phyloP scores from a whole-genome alignment of 2,329 filamentous ascomycete species.

The Fusarium agapanthi region DNA sequence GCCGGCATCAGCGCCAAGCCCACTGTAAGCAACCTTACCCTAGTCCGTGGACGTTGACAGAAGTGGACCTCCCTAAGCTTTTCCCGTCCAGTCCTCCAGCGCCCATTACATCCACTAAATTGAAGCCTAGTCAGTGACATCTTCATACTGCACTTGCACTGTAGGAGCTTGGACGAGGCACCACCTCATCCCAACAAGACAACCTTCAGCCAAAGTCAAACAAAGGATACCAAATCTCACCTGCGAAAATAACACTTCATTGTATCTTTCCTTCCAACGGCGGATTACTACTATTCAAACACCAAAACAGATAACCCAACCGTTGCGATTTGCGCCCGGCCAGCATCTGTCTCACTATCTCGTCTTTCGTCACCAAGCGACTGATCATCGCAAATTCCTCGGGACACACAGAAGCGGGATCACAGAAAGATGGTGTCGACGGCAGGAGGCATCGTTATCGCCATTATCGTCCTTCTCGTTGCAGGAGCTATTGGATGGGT shows the following conservation, averaged over 20 bases:
- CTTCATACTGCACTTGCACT: neutral
- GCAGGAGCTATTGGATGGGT: conserved; percentile 71
- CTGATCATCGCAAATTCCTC: conserved; percentile 7
- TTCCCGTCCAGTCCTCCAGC: neutral
- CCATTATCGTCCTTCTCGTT: conserved; percentile 70
- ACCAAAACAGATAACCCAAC: neutral
- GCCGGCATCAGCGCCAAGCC: conserved; percentile 22
- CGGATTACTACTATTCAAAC: neutral
- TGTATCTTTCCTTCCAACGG: neutral
- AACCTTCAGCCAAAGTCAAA: conserved; percentile 9
- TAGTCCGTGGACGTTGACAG: neutral
- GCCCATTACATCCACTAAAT: neutral
- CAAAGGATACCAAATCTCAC: neutral
- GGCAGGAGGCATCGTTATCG: conserved; percentile 75
- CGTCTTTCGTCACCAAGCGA: conserved; percentile 12
- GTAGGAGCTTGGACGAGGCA: conserved; percentile 16
- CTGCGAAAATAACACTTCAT: neutral
- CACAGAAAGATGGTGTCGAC: conserved; percentile 61
- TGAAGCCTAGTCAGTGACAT: conserved; percentile 16
- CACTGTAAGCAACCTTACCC: conserved; percentile 21
- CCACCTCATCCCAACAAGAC: conserved; percentile 22
- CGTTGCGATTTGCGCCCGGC: conserved; percentile 1
- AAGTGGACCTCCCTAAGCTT: conserved; percentile 3
- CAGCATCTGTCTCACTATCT: neutral
- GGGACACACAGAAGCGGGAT: neutral